These are phyloP conservation scores for Nepenthes alata DNA, from an alignment of 179 eudicot species.

Conservation along the genomic window DNA sequence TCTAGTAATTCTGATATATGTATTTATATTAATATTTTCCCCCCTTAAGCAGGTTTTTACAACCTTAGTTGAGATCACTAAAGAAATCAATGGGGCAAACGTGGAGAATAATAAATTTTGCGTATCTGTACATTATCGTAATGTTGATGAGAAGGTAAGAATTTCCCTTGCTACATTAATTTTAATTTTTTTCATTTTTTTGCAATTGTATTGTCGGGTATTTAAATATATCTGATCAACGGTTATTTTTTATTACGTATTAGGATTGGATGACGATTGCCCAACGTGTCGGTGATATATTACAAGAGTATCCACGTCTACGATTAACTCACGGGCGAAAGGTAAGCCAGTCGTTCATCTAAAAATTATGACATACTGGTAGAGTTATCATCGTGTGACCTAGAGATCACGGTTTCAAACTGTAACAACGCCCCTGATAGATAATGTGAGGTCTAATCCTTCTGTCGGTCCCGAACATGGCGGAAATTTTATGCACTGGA, in stretches of 20 bases:
- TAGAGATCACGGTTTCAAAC: too few species aligned
- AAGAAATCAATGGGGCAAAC: slow-evolving; percentile 51
- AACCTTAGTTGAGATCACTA: slow-evolving; percentile 48
- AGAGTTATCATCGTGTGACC: too few species aligned
- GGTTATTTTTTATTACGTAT: background rate
- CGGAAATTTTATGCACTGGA: background rate
- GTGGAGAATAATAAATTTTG: slow-evolving; percentile 90
- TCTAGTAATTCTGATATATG: background rate
- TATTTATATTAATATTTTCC: background rate
- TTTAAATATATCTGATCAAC: background rate
- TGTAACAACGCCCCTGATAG: too few species aligned
- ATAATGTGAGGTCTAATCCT: too few species aligned
- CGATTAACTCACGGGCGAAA: slow-evolving; percentile 85
- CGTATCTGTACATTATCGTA: slow-evolving; percentile 71
- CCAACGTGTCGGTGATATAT: slow-evolving; percentile 33
- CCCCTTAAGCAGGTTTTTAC: slow-evolving; percentile 35
- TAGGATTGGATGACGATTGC: slow-evolving; percentile 73
- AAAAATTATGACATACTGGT: too few species aligned
- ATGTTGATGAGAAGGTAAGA: slow-evolving; percentile 71
- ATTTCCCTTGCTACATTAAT: background rate
- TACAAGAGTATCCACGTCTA: slow-evolving; percentile 59
- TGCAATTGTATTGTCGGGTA: slow-evolving; percentile 32
- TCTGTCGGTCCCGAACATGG: background rate
- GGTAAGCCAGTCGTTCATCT: slow-evolving; percentile 17
- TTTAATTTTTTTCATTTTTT: background rate